These are phyloP conservation scores for Vigna nakashimae DNA, from an alignment of 306 rosid species.

Conservation along the genomic window DNA sequence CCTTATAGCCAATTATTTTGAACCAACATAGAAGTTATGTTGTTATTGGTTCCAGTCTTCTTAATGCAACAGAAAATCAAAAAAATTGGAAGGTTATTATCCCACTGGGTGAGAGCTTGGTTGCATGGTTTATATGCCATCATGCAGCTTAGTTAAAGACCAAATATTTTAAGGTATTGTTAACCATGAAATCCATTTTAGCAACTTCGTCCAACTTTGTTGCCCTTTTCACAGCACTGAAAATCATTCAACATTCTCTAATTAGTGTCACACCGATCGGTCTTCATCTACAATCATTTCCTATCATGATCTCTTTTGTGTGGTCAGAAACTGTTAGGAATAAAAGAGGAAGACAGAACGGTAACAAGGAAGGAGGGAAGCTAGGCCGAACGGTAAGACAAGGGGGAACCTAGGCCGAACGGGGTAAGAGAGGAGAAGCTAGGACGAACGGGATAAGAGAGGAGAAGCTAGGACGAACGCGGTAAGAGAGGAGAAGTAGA, in stretches of 20 bases:
- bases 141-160: neutral
- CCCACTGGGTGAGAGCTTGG: neutral
- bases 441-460: no score
- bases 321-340: neutral
- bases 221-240: neutral
- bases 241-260: no score
- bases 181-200: neutral
- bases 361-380: no score
- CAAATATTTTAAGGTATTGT: neutral
- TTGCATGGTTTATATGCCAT: neutral
- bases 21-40: neutral
- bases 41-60: neutral
- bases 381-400: no score
- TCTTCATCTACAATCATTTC: neutral
- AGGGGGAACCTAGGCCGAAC: no score
- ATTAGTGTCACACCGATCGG: no score
- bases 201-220: neutral
- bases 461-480: no score
- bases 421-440: no score
- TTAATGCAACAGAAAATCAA: neutral
- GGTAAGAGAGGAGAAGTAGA: no score
- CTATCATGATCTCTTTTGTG: neutral
- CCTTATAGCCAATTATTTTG: neutral
- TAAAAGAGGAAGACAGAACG: no score
- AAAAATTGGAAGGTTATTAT: neutral